A percentile compares a stretch with the other conserved stretches of the same genome.
phyloP scores from a whole-genome alignment of 2,329 filamentous ascomycete genomes.

The Colletotrichum paranaense region DNA sequence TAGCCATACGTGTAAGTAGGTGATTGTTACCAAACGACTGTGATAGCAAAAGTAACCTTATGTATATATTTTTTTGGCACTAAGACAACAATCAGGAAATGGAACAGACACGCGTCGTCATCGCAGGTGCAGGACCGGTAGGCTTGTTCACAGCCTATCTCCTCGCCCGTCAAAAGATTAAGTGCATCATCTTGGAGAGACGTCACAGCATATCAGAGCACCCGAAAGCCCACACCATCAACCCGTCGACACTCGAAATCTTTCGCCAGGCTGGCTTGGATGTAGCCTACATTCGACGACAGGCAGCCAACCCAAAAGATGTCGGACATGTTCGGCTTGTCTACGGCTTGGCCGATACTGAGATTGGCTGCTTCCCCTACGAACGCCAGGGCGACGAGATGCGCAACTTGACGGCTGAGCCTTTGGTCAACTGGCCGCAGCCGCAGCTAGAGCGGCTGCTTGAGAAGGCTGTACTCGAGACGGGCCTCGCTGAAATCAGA shows the following conservation, averaged over 20 bases:
- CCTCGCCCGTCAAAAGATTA: slow-evolving; percentile 17
- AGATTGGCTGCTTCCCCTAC: slow-evolving; percentile 30
- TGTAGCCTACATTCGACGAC: slow-evolving; percentile 21
- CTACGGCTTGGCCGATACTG: slow-evolving; percentile 23
- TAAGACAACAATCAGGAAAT: background rate
- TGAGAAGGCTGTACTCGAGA: slow-evolving; percentile 3
- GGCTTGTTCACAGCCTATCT: slow-evolving; percentile 27
- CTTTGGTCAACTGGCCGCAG: slow-evolving; percentile 27
- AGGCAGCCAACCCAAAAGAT: slow-evolving; percentile 24
- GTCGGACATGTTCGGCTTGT: slow-evolving; percentile 29
- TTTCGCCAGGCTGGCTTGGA: slow-evolving; percentile 32
- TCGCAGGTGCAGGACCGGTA: slow-evolving; percentile 25
- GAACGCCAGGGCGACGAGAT: slow-evolving; percentile 30
- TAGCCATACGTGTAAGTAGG: no score
- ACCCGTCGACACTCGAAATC: slow-evolving; percentile 34
- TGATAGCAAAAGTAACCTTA: background rate
- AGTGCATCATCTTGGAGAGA: slow-evolving; percentile 25
- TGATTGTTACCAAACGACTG: no score
- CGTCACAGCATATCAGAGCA: slow-evolving; percentile 8
- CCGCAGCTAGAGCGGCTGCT: slow-evolving; percentile 21
- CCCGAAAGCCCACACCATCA: slow-evolving; percentile 35
- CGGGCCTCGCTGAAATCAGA: slow-evolving; percentile 5
- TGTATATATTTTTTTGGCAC: no score
- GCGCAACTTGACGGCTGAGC: slow-evolving; percentile 28
- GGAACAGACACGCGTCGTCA: slow-evolving; percentile 21